phyloP scores from a whole-genome alignment of 148 eudicot genomes.

The Euryodendron excelsum region DNA sequence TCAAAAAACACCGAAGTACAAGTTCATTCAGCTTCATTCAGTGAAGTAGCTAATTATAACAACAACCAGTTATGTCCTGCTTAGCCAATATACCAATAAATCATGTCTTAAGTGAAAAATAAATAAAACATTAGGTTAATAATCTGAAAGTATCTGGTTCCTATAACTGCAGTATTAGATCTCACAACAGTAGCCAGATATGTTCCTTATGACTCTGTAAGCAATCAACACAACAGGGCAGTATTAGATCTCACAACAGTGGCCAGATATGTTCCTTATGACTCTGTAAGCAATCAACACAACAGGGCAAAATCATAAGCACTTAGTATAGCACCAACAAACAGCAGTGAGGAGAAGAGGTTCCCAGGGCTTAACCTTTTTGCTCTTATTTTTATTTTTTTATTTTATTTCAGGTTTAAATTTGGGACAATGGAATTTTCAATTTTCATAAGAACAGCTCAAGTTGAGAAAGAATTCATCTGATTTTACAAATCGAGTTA shows the following conservation, averaged over 20 bases:
- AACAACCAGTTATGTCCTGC: background rate
- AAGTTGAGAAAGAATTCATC: too few species aligned
- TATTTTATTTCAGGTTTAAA: too few species aligned
- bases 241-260: background rate
- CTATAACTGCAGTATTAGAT: background rate
- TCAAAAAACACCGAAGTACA: conserved; percentile 15
- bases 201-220: background rate
- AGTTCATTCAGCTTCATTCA: conserved; percentile 11
- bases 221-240: too few species aligned
- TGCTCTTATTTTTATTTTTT: too few species aligned
- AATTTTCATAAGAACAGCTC: too few species aligned
- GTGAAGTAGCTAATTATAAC: background rate
- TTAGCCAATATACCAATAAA: background rate
- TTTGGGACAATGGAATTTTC: too few species aligned
- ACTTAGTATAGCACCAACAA: too few species aligned
- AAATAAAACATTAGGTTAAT: background rate
- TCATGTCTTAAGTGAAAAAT: background rate
- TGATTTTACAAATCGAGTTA: too few species aligned
- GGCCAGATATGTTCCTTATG: background rate
- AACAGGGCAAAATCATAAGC: too few species aligned
- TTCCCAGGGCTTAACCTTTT: too few species aligned
- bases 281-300: background rate
- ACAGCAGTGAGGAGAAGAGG: too few species aligned
- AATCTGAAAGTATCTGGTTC: background rate
- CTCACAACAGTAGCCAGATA: background rate